Evolutionary conservation across 2,329 filamentous ascomycete species (phyloP), one percentile per base, ranked within the genome.

Genomic region (Xylaria sp.): DNA sequence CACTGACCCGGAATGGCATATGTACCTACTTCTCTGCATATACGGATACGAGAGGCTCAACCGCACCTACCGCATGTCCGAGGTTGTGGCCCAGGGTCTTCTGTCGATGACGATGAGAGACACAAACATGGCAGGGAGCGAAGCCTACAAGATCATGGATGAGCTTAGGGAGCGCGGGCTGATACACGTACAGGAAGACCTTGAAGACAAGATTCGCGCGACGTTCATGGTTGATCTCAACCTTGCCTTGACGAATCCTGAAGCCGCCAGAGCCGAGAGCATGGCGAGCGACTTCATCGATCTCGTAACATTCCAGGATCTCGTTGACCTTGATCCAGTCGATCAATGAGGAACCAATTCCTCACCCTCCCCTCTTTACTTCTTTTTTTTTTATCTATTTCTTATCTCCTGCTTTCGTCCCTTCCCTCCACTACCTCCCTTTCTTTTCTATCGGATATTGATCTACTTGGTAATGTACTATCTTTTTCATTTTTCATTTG

Each of bases 201-300:
- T 73, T 2, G 63, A 73, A 6, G 75, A 73, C 0, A 71, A 75
- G 2, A 76, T 82, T 9, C 73, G 78, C 1, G 81, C 77, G 3
- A 78, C 79, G 0, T 80, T 83, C 64, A 80, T 82, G 79, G 73
- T 75, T 2, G 80, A 83, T 61, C 70, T 81, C 56, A 75, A 79
- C 18, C 67, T 82, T n/a, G 79, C 79, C 6, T 69, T 80, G 65
- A 78, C 73, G 9, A 73, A 82, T 23, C 79, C 80, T 2, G 75
- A 75, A 18, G 75, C 74, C 12, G 80, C 80, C 5, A 78, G 61
- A 15, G 78, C 77, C 13, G 80, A 82, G 64, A 79, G 71, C 7
- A 54, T 82, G 23, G 80, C 80, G 0, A 68, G 58, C 0, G 72
- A 75, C 23, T 82, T 82, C 52, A 78, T 79, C 33, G 76, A 77